A percentile compares a stretch with the other conserved stretches of the same genome.
Conservation (phyloP, 2,329 filamentous ascomycete genomes). For the Colletotrichum nymphaeae region DNA sequence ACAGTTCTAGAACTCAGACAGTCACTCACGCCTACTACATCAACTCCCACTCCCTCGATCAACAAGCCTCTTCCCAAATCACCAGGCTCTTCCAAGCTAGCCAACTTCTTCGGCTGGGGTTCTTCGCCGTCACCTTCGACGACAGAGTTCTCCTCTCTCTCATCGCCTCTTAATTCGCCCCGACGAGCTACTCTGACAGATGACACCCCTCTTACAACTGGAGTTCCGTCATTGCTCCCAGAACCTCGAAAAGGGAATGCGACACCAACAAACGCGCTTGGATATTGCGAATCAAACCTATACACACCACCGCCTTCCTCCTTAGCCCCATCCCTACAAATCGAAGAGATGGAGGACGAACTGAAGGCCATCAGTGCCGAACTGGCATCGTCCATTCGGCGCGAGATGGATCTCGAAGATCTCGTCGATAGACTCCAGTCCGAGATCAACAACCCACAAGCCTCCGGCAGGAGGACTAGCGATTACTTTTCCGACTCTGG, state of each 20-base stretch:
- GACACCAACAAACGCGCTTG: conserved; percentile 54
- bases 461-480: conserved; percentile 80
- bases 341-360: conserved; percentile 94
- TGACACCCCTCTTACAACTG: conserved; percentile 47
- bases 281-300: conserved; percentile 64
- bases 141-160: conserved; percentile 65
- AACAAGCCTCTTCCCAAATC: conserved; percentile 68
- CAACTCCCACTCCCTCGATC: conserved; percentile 50
- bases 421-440: conserved; percentile 87
- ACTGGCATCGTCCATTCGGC: conserved; percentile 89
- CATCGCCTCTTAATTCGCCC: conserved; percentile 61
- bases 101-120: conserved; percentile 66
- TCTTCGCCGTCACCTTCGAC: conserved; percentile 57
- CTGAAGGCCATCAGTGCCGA: conserved; percentile 92
- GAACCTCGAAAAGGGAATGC: conserved; percentile 54
- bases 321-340: conserved; percentile 61
- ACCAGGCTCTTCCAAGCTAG: conserved; percentile 61
- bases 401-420: conserved; percentile 97
- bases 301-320: conserved; percentile 58
- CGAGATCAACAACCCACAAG: conserved; percentile 72
- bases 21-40: conserved; percentile 21
- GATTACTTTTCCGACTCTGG: conserved; percentile 99
- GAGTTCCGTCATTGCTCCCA: conserved; percentile 32
- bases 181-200: conserved; percentile 51
- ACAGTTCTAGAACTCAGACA: conserved; percentile 32